Conservation (phyloP, 495 filamentous ascomycete species). For the Friedmanniomyces simplex region DNA sequence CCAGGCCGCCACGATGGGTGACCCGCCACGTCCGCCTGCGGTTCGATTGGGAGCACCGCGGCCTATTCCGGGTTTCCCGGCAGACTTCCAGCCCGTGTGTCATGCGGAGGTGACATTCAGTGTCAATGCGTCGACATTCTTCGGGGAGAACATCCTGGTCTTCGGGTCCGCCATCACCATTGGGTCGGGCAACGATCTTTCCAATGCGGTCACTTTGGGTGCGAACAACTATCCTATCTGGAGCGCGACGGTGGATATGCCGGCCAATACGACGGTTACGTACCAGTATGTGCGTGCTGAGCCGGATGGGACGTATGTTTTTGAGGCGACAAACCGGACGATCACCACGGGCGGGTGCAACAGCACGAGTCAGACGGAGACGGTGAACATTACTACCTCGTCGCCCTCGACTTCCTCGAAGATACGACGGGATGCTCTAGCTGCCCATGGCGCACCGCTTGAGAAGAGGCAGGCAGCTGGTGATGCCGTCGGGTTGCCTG, state of each 20-base stretch:
- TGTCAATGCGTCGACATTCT: constrained; percentile 17
- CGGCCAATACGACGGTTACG: constrained; percentile 10
- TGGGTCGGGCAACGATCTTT: constrained; percentile 5
- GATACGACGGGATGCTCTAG: neutral
- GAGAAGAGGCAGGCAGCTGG: constrained; percentile 12
- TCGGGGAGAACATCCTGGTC: constrained; percentile 16
- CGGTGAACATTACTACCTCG: constrained; percentile 13
- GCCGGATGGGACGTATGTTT: constrained; percentile 11
- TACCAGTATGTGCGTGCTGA: constrained; percentile 15
- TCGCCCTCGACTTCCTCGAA: neutral
- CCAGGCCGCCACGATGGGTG: constrained; percentile 41
- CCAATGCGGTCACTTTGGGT: constrained; percentile 4
- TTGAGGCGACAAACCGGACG: constrained; percentile 19
- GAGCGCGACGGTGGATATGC: constrained; percentile 16
- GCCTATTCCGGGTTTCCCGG: constrained; percentile 59
- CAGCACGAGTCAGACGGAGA: neutral
- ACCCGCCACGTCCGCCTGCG: constrained; percentile 56
- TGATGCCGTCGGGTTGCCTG: constrained; percentile 45
- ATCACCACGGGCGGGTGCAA: constrained; percentile 15
- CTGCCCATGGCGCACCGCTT: neutral
- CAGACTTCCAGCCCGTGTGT: constrained; percentile 55
- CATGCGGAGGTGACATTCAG: constrained; percentile 15
- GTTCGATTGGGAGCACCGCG: constrained; percentile 46
- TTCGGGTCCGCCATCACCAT: constrained; percentile 11
- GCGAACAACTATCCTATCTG: constrained; percentile 18